Percentiles rank a stretch among this genome's conserved stretches.
phyloP scores from a whole-genome alignment of 768 basidiomycete species.

The Boletus sp. region DNA sequence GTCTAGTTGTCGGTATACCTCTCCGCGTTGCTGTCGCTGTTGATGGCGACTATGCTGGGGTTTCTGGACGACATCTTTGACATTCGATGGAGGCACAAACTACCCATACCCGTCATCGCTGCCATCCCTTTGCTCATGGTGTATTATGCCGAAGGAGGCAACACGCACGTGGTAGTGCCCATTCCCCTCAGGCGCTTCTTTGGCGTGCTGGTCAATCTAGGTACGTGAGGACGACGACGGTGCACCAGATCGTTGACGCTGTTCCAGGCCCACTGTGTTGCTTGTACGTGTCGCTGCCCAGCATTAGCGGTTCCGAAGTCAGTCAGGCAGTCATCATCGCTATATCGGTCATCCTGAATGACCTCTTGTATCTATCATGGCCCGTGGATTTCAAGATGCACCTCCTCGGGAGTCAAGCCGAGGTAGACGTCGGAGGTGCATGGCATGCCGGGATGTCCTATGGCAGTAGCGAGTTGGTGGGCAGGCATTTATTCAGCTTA shows the following conservation, averaged over 20 bases:
- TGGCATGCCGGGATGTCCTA: conserved; percentile 85
- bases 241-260: conserved; percentile 4
- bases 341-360: conserved; percentile 86
- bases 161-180: conserved; percentile 92
- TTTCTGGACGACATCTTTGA: conserved; percentile 98
- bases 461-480: conserved; percentile 83
- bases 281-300: conserved; percentile 91
- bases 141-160: conserved; percentile 92
- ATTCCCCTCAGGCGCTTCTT: conserved; percentile 72
- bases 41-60: conserved; percentile 91
- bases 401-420: conserved; percentile 61
- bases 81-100: conserved; percentile 98
- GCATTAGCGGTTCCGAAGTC: conserved; percentile 95
- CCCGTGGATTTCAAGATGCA: conserved; percentile 70
- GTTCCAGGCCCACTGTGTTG: conserved; percentile 87
- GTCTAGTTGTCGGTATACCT: conserved; percentile 85
- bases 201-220: conserved; percentile 82
- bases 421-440: conserved; percentile 73
- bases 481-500: conserved; percentile 90
- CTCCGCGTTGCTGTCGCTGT: conserved; percentile 85
- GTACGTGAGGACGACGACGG: conserved; percentile 48
- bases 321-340: conserved; percentile 92
- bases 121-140: conserved; percentile 94
- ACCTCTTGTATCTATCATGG: conserved; percentile 90
- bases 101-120: conserved; percentile 95